Base-by-base conservation (phyloP, 1,139 yeast genomes). In the Nakaseomyces nivariensis region DNA sequence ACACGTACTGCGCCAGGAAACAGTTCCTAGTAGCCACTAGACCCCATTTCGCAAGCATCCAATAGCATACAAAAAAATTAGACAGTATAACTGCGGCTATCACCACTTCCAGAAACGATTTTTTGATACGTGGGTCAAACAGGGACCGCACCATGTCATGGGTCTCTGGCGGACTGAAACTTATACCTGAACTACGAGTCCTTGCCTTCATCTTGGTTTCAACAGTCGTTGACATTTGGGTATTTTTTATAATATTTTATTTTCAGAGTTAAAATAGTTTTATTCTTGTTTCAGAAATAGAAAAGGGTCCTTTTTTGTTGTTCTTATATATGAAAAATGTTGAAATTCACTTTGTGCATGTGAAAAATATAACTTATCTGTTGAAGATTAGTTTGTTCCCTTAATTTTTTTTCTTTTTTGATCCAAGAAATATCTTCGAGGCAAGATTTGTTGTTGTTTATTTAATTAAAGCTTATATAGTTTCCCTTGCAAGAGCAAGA, bases 131-230 rank as follows among this genome's bases (percentile, higher is more conserved):
- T 1, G 95, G 95, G 67, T 86, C 94, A 59, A 87, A 81, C 48
- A 87, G 70, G 1, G 94, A 82, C 56, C 88, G 75, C 34, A 87
- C 85, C 95, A 87, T 86, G 63, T 87, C 96, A 60, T 83, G 85
- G 27, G 96, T 87, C 57, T 78, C 78, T 2, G 95, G 95, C 5
- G 86, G 92, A 22, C 68, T 66, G 58, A 86, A 86, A 11, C 74
- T 71, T 4, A 53, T 54, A 11, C 65, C 68, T 4, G 63, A 51
- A 22, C 64, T 58, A 26, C 67, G 53, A 8, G 66, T 62, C 36
- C 54, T 54, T 3, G 66, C 67, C 27, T 40, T 48, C 47, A 52
- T 47, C 22, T 36, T 43, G 10, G 31, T 27, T 33, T 43, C 40
- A 31, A 31, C 44, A 45, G 38, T 25, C 8, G 45, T 42, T n/a